Conservation (phyloP, 495 filamentous ascomycete species). For the Tuber aestivum region DNA sequence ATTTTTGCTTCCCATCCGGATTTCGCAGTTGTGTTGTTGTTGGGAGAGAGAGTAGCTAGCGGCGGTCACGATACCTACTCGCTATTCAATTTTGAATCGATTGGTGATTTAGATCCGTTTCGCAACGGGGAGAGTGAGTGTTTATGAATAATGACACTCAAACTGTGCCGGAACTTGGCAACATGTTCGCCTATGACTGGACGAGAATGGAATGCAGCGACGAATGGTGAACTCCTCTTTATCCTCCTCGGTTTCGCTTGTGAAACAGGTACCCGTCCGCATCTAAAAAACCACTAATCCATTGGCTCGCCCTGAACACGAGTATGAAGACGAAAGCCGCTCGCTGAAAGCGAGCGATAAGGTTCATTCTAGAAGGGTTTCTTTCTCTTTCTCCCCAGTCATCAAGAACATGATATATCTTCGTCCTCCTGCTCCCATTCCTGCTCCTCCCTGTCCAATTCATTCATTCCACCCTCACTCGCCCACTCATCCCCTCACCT, state of each 20-base stretch:
- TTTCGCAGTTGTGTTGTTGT: not conserved
- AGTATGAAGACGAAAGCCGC: not conserved
- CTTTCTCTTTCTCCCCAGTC: not conserved
- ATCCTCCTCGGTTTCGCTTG: not conserved
- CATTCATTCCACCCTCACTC: not conserved
- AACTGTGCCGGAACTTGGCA: not conserved
- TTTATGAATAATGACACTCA: not conserved
- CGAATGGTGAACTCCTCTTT: not conserved
- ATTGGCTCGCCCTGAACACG: not conserved
- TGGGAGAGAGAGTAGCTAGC: not conserved
- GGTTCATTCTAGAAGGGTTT: not conserved
- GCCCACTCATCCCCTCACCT: not conserved
- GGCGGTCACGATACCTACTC: not conserved
- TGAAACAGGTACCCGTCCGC: conserved; percentile 3
- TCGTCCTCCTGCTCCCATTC: not conserved
- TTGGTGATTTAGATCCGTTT: not conserved
- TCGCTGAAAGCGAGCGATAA: not conserved
- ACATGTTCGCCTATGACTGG: not conserved
- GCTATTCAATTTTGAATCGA: not conserved
- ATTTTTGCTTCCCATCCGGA: not conserved
- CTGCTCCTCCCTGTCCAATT: not conserved
- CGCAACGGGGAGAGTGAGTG: not conserved
- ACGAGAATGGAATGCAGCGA: not conserved
- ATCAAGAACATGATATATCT: not conserved
- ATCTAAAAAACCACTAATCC: not conserved